These are phyloP conservation scores for Ophiocordyceps camponoti-floridani DNA, from an alignment of 2,329 filamentous ascomycete species.

Conservation along the genomic window DNA sequence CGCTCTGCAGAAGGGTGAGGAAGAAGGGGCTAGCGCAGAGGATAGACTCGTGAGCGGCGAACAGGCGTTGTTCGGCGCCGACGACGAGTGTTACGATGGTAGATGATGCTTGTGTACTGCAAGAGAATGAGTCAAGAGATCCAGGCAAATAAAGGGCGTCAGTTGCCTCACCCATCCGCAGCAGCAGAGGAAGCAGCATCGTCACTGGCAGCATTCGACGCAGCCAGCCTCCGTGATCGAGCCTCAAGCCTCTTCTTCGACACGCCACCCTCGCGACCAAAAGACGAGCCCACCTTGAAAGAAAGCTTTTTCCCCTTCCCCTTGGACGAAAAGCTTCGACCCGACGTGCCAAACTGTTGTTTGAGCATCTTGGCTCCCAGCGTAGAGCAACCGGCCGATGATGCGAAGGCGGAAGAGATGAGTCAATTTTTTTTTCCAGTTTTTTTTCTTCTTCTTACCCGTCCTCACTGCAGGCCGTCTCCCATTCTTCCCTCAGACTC, in stretches of 20 bases:
- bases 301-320: slow-evolving; percentile 21
- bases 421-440: not conserved
- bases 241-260: slow-evolving; percentile 36
- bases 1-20: slow-evolving; percentile 16
- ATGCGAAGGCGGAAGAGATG: not conserved
- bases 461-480: not conserved
- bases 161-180: not conserved
- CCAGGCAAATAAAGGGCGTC: not conserved
- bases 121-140: not conserved
- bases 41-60: slow-evolving; percentile 80
- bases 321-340: slow-evolving; percentile 32
- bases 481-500: not conserved
- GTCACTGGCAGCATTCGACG: slow-evolving; percentile 18
- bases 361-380: slow-evolving; percentile 21
- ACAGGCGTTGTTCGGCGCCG: slow-evolving; percentile 68
- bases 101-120: slow-evolving; percentile 35
- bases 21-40: slow-evolving; percentile 69
- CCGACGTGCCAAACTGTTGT: slow-evolving; percentile 24
- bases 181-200: slow-evolving; percentile 15
- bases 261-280: slow-evolving; percentile 34
- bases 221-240: slow-evolving; percentile 27
- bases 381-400: not conserved
- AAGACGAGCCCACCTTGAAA: slow-evolving; percentile 34
- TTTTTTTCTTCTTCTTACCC: no score
- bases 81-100: slow-evolving; percentile 66